These are phyloP conservation scores for Geosmithia flava DNA, from an alignment of 2,329 filamentous ascomycete species.

Conservation along the genomic window DNA sequence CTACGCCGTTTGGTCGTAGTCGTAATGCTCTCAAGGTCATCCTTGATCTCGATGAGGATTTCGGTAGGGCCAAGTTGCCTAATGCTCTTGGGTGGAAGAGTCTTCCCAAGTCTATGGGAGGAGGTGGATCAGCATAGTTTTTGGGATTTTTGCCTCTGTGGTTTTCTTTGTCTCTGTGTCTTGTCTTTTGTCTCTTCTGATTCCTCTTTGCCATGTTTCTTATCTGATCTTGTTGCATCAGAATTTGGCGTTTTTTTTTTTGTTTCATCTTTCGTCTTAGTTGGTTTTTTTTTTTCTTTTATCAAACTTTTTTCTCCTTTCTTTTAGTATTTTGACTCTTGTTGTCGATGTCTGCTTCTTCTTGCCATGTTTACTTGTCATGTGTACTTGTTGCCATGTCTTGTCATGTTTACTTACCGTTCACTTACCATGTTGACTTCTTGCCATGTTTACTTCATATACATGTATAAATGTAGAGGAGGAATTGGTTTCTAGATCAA, in stretches of 20 bases:
- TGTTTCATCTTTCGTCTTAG: not conserved
- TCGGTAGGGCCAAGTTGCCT: slow-evolving; percentile 60
- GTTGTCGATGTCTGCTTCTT: no score
- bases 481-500: not conserved
- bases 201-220: not conserved
- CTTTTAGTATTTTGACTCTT: no score
- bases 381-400: no score
- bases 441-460: no score
- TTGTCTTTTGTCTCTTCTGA: not conserved
- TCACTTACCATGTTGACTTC: no score
- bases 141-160: not conserved
- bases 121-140: slow-evolving; percentile 7
- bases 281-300: not conserved
- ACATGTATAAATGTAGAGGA: not conserved
- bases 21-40: slow-evolving; percentile 93
- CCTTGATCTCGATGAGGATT: slow-evolving; percentile 85
- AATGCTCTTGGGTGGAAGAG: slow-evolving; percentile 39
- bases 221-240: not conserved
- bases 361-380: no score
- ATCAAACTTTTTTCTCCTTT: not conserved
- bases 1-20: slow-evolving; percentile 47
- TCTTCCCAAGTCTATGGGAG: slow-evolving; percentile 36
- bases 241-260: not conserved
- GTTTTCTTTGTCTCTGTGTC: not conserved
- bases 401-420: no score